A percentile compares a stretch with the other conserved stretches of the same genome.
Evolutionary conservation across 108 stramenopile species (phyloP).

Genomic region (Nitzschia sp.): DNA sequence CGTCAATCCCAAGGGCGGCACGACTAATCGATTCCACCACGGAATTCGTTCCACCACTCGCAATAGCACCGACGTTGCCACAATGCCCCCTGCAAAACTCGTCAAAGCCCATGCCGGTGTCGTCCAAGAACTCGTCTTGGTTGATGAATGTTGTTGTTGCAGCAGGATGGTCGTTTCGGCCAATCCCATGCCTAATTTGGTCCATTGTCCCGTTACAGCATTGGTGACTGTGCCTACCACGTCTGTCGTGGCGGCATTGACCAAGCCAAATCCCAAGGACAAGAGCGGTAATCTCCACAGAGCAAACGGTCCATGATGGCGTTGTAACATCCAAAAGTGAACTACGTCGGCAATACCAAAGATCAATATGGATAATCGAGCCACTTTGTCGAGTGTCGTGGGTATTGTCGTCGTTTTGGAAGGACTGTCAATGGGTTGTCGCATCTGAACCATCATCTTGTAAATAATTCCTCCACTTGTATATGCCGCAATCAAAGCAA

Average conservation of each 20-base stretch:
- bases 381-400: not conserved
- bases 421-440: not conserved
- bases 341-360: constrained; percentile 14
- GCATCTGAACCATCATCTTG: not conserved
- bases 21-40: not conserved
- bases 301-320: not conserved
- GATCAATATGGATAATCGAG: not conserved
- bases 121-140: not conserved
- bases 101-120: not conserved
- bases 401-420: not conserved
- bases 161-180: not conserved
- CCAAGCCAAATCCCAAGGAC: constrained; percentile 32
- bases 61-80: not conserved
- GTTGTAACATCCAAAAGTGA: not conserved
- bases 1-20: constrained; percentile 26
- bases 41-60: not conserved
- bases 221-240: constrained; percentile 21
- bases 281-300: constrained; percentile 11
- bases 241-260: constrained; percentile 23
- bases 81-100: not conserved
- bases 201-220: constrained; percentile 40
- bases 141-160: not conserved
- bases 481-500: constrained; percentile 11
- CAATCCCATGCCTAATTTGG: constrained; percentile 32
- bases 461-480: constrained; percentile 13